These are phyloP conservation scores for Cronartium quercuum DNA, from an alignment of 1,284 basidiomycete genomes.

Conservation along the genomic window DNA sequence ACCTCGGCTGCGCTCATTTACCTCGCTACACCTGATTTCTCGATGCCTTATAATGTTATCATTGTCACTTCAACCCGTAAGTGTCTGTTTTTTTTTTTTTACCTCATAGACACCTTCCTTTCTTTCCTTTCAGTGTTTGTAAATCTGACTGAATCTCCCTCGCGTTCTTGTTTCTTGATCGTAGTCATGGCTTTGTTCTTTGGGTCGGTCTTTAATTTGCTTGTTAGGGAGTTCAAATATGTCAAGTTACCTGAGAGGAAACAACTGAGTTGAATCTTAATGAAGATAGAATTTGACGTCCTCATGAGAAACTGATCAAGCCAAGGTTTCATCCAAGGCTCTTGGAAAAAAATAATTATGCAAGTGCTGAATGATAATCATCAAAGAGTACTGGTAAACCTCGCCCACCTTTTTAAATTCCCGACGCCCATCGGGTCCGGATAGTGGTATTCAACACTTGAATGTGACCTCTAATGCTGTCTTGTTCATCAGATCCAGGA, in stretches of 20 bases:
- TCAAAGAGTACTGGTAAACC: too few relatives aligned
- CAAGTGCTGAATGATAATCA: too few relatives aligned
- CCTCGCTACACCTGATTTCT: conserved; percentile 92
- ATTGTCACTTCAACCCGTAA: conserved; percentile 73
- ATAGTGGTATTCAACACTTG: too few relatives aligned
- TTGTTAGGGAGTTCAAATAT: conserved; percentile 69
- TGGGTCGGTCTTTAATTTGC: conserved; percentile 78
- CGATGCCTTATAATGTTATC: conserved; percentile 99
- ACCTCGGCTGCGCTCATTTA: conserved; percentile 76
- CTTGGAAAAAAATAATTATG: too few relatives aligned
- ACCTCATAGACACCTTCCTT: conserved; percentile 44
- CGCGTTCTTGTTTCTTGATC: not conserved
- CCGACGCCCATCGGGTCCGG: too few relatives aligned
- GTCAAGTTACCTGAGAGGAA: conserved; percentile 46
- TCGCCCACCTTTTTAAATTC: too few relatives aligned
- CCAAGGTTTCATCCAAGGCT: too few relatives aligned
- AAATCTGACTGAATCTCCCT: not conserved
- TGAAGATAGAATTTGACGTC: too few relatives aligned
- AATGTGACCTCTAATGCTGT: too few relatives aligned
- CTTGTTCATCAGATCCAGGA: too few relatives aligned
- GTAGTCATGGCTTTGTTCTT: conserved; percentile 68
- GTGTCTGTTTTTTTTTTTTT: conserved; percentile 41
- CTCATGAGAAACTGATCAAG: too few relatives aligned
- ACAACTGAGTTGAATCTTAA: not conserved
- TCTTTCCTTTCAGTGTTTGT: conserved; percentile 11